Conservation (phyloP, 257 asterid species). For the Ocimum tenuiflorum region DNA sequence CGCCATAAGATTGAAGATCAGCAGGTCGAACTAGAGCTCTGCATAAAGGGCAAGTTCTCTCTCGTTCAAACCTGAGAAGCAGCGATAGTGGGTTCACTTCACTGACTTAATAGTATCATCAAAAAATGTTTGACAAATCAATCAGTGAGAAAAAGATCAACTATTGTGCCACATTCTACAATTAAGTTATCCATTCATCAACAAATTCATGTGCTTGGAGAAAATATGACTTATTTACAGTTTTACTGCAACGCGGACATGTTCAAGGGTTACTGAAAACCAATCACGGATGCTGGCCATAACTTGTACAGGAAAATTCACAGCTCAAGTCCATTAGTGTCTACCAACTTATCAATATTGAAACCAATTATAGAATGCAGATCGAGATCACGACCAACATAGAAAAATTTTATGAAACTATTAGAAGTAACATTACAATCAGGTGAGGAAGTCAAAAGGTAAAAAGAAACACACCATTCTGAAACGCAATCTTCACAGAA, state of each 20-base stretch:
- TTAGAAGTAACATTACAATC: not conserved
- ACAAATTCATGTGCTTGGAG: too few species aligned
- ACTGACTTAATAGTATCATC: too few species aligned
- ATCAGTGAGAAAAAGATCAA: too few species aligned
- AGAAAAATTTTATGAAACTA: not conserved
- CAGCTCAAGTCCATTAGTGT: too few species aligned
- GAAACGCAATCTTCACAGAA: slow-evolving; percentile 76
- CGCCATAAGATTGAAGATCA: slow-evolving; percentile 74
- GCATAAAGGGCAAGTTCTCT: slow-evolving; percentile 80
- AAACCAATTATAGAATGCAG: not conserved
- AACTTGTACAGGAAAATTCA: too few species aligned
- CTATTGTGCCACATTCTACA: too few species aligned
- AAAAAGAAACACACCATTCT: slow-evolving; percentile 41
- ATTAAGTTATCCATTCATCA: too few species aligned
- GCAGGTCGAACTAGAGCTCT: slow-evolving; percentile 79
- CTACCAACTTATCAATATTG: not conserved
- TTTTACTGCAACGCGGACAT: too few species aligned
- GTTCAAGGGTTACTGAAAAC: too few species aligned
- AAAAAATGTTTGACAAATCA: too few species aligned
- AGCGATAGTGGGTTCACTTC: not conserved
- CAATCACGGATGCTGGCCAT: too few species aligned
- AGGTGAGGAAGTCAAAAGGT: not conserved
- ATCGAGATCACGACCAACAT: not conserved
- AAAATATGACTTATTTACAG: too few species aligned
- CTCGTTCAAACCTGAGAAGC: slow-evolving; percentile 71